These are phyloP conservation scores for Wickerhamomyces chambardii DNA, from an alignment of 805 yeast genomes.

Conservation along the genomic window DNA sequence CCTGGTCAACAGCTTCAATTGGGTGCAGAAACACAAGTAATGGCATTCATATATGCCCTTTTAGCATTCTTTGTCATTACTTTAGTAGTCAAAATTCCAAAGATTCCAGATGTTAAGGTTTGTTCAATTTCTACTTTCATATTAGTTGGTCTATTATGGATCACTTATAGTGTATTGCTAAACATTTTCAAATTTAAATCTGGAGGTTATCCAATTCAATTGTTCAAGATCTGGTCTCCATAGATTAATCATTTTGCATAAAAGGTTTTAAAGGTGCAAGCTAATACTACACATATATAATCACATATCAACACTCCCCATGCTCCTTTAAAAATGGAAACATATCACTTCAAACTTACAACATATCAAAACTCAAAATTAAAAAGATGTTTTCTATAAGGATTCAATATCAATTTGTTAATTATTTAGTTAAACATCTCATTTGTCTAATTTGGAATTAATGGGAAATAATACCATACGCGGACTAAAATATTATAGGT, in stretches of 20 bases:
- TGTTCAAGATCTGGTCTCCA: slow-evolving; percentile 32
- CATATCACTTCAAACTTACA: too few relatives aligned
- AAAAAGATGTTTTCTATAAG: too few relatives aligned
- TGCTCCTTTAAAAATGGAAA: too few relatives aligned
- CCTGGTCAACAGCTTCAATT: slow-evolving; percentile 69
- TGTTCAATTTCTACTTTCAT: slow-evolving; percentile 39
- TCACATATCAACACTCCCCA: too few relatives aligned
- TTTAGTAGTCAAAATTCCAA: slow-evolving; percentile 50
- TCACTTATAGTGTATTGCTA: slow-evolving; percentile 56
- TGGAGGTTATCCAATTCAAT: slow-evolving; percentile 65
- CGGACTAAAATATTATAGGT: too few relatives aligned
- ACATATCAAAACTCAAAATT: too few relatives aligned
- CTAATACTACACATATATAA: too few relatives aligned
- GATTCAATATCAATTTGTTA: too few relatives aligned
- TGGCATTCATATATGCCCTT: slow-evolving; percentile 65
- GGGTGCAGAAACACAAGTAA: slow-evolving; percentile 84
- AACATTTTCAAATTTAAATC: slow-evolving; percentile 63
- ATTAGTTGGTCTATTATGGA: slow-evolving; percentile 35
- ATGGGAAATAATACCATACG: too few relatives aligned
- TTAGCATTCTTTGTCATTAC: slow-evolving; percentile 52
- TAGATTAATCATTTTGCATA: background rate
- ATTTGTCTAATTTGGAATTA: too few relatives aligned
- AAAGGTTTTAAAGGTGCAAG: too few relatives aligned
- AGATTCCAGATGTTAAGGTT: slow-evolving; percentile 31
- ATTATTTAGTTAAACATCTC: too few relatives aligned